Evolutionary conservation across 805 yeast species (phyloP).

Genomic region (Ogataea naganishii): DNA sequence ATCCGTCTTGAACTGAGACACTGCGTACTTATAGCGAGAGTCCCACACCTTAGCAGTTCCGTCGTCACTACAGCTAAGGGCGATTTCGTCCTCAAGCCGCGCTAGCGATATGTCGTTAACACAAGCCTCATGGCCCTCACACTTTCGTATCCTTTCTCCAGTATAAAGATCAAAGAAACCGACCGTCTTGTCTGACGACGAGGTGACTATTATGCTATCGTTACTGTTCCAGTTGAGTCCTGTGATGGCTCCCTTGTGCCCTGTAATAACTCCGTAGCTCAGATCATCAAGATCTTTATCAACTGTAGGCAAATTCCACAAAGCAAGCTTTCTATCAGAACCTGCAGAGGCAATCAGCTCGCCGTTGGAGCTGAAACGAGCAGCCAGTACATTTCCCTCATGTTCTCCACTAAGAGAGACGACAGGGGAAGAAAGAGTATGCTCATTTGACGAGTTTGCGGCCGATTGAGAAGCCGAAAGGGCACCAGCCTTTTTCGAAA

Average conservation of each 20-base stretch:
- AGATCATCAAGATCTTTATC: constrained; percentile 1
- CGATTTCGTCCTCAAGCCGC: constrained; percentile 17
- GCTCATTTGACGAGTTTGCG: too few species aligned
- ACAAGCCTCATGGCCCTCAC: constrained; percentile 39
- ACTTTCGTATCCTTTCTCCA: constrained; percentile 46
- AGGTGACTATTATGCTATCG: constrained; percentile 33
- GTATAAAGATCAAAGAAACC: constrained; percentile 56
- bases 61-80: constrained; percentile 59
- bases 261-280: constrained; percentile 33
- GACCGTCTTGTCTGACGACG: constrained; percentile 55
- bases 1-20: constrained; percentile 30
- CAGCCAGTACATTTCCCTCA: constrained; percentile 41
- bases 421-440: too few species aligned
- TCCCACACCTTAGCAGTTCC: constrained; percentile 62
- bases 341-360: constrained; percentile 54
- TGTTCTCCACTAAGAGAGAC: too few species aligned
- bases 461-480: too few species aligned
- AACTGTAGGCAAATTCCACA: constrained; percentile 19
- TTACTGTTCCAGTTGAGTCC: constrained; percentile 45
- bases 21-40: constrained; percentile 38
- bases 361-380: constrained; percentile 45
- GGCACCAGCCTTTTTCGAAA: too few species aligned
- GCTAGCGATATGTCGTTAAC: constrained; percentile 46
- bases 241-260: constrained; percentile 61
- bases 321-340: constrained; percentile 36